Percentiles rank a stretch among this genome's conserved stretches.
These are phyloP conservation scores for Rhypophila decipiens DNA, from an alignment of 495 filamentous ascomycete species.

Conservation along the genomic window DNA sequence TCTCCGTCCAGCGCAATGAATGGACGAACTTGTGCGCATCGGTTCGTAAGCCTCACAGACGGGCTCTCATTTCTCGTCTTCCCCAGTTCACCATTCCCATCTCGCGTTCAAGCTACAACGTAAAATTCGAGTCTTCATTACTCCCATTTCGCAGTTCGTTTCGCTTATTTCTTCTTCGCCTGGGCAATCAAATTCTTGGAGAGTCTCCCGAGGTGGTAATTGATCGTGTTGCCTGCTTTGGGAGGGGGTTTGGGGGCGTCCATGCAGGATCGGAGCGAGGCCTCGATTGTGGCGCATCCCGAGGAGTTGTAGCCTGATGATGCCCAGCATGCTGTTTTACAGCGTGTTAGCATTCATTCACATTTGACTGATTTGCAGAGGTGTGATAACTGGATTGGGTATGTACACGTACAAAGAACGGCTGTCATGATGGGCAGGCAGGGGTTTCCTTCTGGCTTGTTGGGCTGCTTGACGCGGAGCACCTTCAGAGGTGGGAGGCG, in stretches of 20 bases:
- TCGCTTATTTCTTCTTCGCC: conserved; percentile 29
- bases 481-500: conserved; percentile 81
- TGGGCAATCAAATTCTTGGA: conserved; percentile 71
- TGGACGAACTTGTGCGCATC: too few species aligned
- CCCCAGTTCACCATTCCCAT: neutral
- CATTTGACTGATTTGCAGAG: neutral
- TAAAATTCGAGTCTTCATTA: neutral
- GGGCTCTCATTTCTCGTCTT: too few species aligned
- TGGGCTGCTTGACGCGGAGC: conserved; percentile 78
- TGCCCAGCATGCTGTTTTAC: conserved; percentile 85
- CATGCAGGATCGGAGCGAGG: conserved; percentile 86
- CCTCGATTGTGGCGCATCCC: conserved; percentile 75
- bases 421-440: conserved; percentile 81
- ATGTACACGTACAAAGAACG: conserved; percentile 68
- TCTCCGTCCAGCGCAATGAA: too few species aligned
- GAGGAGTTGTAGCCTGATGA: conserved; percentile 67
- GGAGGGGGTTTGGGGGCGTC: conserved; percentile 65
- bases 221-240: conserved; percentile 79
- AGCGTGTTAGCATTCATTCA: too few species aligned
- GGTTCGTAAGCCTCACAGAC: too few species aligned
- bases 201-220: conserved; percentile 86
- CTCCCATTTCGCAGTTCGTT: too few species aligned
- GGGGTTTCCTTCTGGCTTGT: conserved; percentile 66
- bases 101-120: neutral
- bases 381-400: neutral